Evolutionary conservation across 2,329 filamentous ascomycete genomes (phyloP), one percentile per base, ranked within the genome.

Genomic region (Diaporthe velutina): DNA sequence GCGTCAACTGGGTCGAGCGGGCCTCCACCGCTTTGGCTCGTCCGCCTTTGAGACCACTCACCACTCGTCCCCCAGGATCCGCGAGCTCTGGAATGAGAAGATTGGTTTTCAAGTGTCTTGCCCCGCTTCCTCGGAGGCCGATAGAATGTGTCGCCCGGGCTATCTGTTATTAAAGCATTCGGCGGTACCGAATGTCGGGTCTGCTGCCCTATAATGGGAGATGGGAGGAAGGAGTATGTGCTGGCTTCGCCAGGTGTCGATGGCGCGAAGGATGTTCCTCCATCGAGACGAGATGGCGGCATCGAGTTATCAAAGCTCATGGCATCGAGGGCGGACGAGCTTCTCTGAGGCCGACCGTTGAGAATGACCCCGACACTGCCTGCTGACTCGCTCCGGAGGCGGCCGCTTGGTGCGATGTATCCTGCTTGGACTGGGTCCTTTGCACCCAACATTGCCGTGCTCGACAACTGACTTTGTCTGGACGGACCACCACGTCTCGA

Each of bases 391-490:
- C 90, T 92, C 80, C 91, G 86, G 13, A 91, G 79, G 74, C 90
- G 87, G 19, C 90, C 89, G 73, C 85, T 83, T 4, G 86, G 84
- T 84, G 88, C 86, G 58, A 86, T 82, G 77, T 91, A 92, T 19
- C 90, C 89, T 17, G 83, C 88, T 80, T 94, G 93, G 73, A 91
- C 89, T 50, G 91, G 89, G 64, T 91, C 91, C 19, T 94, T 92
- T 45, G 90, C 86, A 74, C 90, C 90, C 70, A 98, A 86, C 90
- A 98, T 98, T 25, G 92, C 94, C 45, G 94, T 90, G 77, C 92
- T 95, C 6, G 95, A 98, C 71, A 94, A 89, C 82, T 97, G 93
- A 81, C 95, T 98, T 79, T 94, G 92, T 75, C 95, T 91, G 10
- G 93, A 93, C 33, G 89, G 88, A 22, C 90, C 90, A 70, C 88